Evolutionary conservation across 2,329 filamentous ascomycete genomes (phyloP).

Genomic region (Arthrobotrys iridis): DNA sequence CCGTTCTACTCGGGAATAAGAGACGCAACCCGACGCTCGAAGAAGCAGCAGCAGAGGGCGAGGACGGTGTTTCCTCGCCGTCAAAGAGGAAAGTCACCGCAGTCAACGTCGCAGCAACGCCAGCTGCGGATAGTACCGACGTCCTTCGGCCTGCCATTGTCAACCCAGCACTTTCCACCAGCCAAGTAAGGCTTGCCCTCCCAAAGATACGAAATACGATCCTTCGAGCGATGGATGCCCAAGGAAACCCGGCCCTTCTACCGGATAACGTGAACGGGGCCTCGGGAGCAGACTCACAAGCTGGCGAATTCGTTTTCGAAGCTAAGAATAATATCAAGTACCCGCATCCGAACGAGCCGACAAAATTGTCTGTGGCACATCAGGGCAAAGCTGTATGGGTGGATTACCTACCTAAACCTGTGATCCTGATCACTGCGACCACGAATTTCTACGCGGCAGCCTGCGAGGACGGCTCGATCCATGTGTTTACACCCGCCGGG

Average conservation of each 20-base stretch:
- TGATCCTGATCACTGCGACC: constrained; percentile 91
- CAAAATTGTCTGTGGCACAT: constrained; percentile 82
- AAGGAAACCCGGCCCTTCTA: constrained; percentile 58
- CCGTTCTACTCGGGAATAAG: constrained; percentile 92
- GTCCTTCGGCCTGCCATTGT: constrained; percentile 87
- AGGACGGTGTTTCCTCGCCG: constrained; percentile 63
- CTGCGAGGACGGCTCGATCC: constrained; percentile 89
- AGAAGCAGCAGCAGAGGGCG: constrained; percentile 78
- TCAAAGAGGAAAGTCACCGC: constrained; percentile 69
- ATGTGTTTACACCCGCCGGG: constrained; percentile 92
- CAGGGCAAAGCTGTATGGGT: constrained; percentile 87
- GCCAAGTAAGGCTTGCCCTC: constrained; percentile 85
- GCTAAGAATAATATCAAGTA: constrained; percentile 79
- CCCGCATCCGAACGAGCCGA: constrained; percentile 77
- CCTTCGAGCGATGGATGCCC: constrained; percentile 76
- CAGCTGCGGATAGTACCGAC: constrained; percentile 81
- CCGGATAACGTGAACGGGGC: constrained; percentile 53
- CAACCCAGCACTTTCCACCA: constrained; percentile 81
- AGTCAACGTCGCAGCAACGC: constrained; percentile 74
- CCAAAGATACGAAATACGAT: constrained; percentile 87
- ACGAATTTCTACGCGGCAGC: constrained; percentile 90
- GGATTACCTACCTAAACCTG: constrained; percentile 85
- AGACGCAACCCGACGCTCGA: constrained; percentile 79
- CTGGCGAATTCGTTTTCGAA: constrained; percentile 77
- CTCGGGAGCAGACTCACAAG: constrained; percentile 59